Evolutionary conservation across 2,329 filamentous ascomycete species (phyloP), one percentile per base, ranked within the genome.

Genomic region (Fusarium staphyleae): DNA sequence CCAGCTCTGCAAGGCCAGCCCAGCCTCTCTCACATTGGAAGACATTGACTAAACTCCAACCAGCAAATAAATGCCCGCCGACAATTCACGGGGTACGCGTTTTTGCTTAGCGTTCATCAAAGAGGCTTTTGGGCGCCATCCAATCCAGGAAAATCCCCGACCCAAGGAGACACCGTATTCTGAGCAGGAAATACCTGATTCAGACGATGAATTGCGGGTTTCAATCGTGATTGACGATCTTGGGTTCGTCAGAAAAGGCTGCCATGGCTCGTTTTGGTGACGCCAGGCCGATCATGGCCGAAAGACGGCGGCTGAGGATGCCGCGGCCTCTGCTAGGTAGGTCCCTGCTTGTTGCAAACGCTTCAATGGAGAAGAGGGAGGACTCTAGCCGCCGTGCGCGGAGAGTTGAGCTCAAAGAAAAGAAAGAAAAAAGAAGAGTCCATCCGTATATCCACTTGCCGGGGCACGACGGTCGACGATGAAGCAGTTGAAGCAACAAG

Each of bases 221-320:
- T 39, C 53, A 58, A 66, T 66, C 59, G 65, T 60, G 64, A 67
- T 64, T 64, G 60, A 40, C 64, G 56, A 64, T 60, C 49, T 47
- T 59, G 48, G 49, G 41, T 57, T 59, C 36, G 51, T 40, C 19
- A 46, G 36, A 26, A 55, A 55, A 51, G 11, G 11, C 58, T 43
- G 54, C 45, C 42, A 47, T 19, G 46, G 35, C 28, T 55, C 28
- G 28, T 29, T 48, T 33, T 52, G 34, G 51, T 8, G 30, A 44
- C 44, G 12, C 48, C 53, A 53, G 45, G 52, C 44, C 29, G 42
- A 63, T 63, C 52, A 57, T 52, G 46, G 30, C 50, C 45, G 63
- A 54, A 39, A 51, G 52, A 24, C 41, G 33, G 44, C 44, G 50
- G 49, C 42, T 53, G 52, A 52, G 48, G 37, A 36, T 52, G 51